Base-by-base conservation (phyloP, 257 asterid genomes). In the Fraxinus excelsior region DNA sequence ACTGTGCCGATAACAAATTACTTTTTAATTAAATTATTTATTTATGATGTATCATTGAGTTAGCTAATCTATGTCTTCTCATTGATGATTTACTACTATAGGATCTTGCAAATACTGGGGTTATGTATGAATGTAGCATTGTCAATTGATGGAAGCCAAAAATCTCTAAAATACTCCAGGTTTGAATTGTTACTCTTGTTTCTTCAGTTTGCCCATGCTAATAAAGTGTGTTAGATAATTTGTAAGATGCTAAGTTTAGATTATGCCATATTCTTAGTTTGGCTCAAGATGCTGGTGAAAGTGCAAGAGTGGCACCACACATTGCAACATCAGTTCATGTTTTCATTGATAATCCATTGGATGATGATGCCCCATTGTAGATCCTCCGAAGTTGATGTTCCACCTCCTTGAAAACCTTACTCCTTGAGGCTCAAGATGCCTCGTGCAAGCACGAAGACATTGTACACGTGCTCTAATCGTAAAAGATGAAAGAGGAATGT, bases 41-140 rank as follows among this genome's bases (percentile, higher is more conserved):
- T 74, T 13, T 56, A 3, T 38, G 38, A 18, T 74, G 81, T 70
- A 58, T 74, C 18, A 16, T 37, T 25, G 28, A 37, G 46, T 21
- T 34, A 68, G 72, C 68, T 66, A 70, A 58, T 72, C 25, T n/a
- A 38, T 76, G n/a, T 77, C 19, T 32, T 32, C 44, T 56, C 73
- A n/a, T 60, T 26, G 58, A 25, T 80, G 29, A 11, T 35, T 74
- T 80, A 42, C 79, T 75, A 60, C 28, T 74, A 71, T 80, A 94
- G 97, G 93, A 88, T 7, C 82, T 92, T 80, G 87, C 92, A 80
- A 92, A 88, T 79, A 87, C 88, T 49, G 97, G 97, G 60, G 96
- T 94, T 29, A 79, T 86, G 91, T 89, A 90, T 85, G 87, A 92
- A 60, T 89, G 94, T 70, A 66, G 80, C 79, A 31, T 90, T 82